phyloP scores from a whole-genome alignment of 1,284 basidiomycete genomes.

The Sphaerobolus stellatus region DNA sequence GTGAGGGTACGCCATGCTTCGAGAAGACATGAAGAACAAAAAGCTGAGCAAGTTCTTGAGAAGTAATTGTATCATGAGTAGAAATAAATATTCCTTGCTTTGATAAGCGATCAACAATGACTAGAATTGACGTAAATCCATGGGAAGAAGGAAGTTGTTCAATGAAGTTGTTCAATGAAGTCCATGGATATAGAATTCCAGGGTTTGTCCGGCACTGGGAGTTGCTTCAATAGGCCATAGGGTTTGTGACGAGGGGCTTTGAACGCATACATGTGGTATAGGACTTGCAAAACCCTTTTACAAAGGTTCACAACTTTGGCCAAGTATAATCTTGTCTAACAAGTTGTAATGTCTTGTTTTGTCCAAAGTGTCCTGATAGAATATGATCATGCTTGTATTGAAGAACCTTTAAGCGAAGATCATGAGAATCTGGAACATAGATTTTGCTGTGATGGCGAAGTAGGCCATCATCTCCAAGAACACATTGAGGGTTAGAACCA shows the following conservation, averaged over 20 bases:
- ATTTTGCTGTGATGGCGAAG: neutral
- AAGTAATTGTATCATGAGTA: neutral
- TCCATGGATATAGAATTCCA: slow-evolving; percentile 47
- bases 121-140: slow-evolving; percentile 32
- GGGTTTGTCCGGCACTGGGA: slow-evolving; percentile 21
- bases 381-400: too few relatives aligned
- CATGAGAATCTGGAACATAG: neutral
- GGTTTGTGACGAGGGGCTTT: slow-evolving; percentile 10
- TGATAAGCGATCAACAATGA: slow-evolving; percentile 34
- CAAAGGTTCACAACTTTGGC: too few relatives aligned
- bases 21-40: slow-evolving; percentile 31
- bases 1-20: slow-evolving; percentile 27
- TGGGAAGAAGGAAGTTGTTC: slow-evolving; percentile 23
- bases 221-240: slow-evolving; percentile 20
- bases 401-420: neutral
- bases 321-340: too few relatives aligned
- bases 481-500: neutral
- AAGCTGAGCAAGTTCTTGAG: slow-evolving; percentile 23
- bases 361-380: too few relatives aligned
- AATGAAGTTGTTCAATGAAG: slow-evolving; percentile 30
- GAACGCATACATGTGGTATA: too few relatives aligned
- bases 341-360: too few relatives aligned
- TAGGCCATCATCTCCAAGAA: neutral
- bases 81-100: slow-evolving; percentile 22
- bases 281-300: too few relatives aligned